These are phyloP conservation scores for Benincasa hispida DNA, from an alignment of 306 rosid species.

Conservation along the genomic window DNA sequence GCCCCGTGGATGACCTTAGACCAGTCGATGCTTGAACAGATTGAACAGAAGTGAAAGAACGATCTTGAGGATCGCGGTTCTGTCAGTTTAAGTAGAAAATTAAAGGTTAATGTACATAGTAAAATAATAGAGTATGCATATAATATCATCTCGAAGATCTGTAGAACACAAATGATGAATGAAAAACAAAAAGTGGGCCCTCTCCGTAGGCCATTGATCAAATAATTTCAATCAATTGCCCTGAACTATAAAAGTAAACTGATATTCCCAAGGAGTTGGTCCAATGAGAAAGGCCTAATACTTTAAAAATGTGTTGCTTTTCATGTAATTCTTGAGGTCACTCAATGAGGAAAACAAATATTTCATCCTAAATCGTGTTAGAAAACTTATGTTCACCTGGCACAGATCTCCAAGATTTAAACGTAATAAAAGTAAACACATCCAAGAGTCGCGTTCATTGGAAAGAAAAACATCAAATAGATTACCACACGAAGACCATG, in stretches of 20 bases:
- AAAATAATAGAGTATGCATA: neutral
- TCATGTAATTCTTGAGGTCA: neutral
- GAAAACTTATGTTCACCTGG: neutral
- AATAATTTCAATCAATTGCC: neutral
- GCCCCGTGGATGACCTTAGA: constrained; percentile 8
- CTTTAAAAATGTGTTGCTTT: neutral
- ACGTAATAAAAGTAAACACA: neutral
- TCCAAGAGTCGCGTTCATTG: neutral
- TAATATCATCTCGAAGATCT: neutral
- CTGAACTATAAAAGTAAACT: neutral
- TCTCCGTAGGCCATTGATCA: neutral
- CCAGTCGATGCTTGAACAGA: constrained; percentile 20
- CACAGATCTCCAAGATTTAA: neutral
- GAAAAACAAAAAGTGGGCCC: neutral
- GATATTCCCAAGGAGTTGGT: neutral
- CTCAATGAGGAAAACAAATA: neutral
- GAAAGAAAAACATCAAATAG: neutral
- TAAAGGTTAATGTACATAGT: neutral
- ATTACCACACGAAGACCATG: neutral
- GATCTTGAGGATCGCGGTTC: constrained; percentile 28
- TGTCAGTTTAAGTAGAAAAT: constrained; percentile 26
- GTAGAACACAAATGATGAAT: neutral
- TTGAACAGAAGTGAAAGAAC: constrained; percentile 10
- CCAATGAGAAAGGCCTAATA: neutral
- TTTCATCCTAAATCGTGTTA: neutral